Conservation (phyloP, 805 yeast species). For the Metschnikowia reukaufii region DNA sequence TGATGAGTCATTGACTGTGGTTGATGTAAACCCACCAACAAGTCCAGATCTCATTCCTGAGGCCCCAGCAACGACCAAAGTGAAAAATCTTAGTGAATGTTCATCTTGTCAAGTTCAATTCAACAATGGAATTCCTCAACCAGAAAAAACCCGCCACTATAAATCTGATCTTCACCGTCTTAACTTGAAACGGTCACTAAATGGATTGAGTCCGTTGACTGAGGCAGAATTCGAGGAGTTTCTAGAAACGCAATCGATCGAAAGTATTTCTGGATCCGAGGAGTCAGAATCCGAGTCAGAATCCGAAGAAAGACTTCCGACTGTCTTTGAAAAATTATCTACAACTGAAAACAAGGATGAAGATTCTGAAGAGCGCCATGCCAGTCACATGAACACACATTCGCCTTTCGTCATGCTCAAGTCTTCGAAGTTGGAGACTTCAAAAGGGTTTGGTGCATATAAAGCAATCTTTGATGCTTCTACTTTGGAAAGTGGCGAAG, state of each 20-base stretch:
- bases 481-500: slow-evolving; percentile 45
- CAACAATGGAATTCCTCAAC: slow-evolving; percentile 6
- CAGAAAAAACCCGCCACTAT: slow-evolving; percentile 43
- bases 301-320: slow-evolving; percentile 26
- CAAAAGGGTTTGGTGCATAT: slow-evolving; percentile 62
- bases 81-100: slow-evolving; percentile 16
- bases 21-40: slow-evolving; percentile 7
- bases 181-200: slow-evolving; percentile 55
- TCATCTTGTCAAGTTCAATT: slow-evolving; percentile 19
- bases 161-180: slow-evolving; percentile 58
- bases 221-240: slow-evolving; percentile 60
- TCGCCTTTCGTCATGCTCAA: slow-evolving; percentile 67
- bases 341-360: slow-evolving; percentile 23
- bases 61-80: slow-evolving; percentile 14
- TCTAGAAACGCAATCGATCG: slow-evolving; percentile 49
- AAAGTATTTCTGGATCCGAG: slow-evolving; percentile 60
- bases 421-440: slow-evolving; percentile 44
- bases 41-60: not conserved
- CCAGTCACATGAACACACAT: slow-evolving; percentile 61
- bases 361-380: slow-evolving; percentile 32
- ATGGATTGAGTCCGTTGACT: slow-evolving; percentile 45
- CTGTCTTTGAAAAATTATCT: slow-evolving; percentile 22
- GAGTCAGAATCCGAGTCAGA: slow-evolving; percentile 36
- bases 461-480: slow-evolving; percentile 56
- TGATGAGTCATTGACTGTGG: slow-evolving; percentile 13